phyloP scores from a whole-genome alignment of 257 asterid genomes.

The Solanum bulbocastanum region DNA sequence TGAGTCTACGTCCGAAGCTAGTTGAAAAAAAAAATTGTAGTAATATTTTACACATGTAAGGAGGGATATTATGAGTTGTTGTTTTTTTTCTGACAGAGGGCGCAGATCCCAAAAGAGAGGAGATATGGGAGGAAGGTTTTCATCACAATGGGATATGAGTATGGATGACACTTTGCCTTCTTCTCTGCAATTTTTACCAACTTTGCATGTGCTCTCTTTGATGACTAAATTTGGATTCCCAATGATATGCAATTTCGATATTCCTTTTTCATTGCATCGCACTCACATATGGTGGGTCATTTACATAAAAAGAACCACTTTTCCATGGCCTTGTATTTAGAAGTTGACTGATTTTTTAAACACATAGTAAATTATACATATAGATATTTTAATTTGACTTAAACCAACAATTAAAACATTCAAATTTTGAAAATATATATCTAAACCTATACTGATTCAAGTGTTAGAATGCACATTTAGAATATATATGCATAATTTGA shows the following conservation, averaged over 20 bases:
- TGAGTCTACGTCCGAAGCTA: background rate
- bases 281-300: background rate
- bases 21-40: background rate
- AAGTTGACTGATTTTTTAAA: background rate
- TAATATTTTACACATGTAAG: background rate
- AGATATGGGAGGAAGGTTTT: background rate
- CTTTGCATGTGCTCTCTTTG: slow-evolving; percentile 2
- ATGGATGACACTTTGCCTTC: background rate
- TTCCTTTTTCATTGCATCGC: background rate
- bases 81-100: background rate
- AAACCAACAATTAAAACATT: background rate
- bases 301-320: background rate
- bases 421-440: background rate
- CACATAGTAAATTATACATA: background rate
- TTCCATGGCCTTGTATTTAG: background rate
- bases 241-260: background rate
- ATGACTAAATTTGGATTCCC: background rate
- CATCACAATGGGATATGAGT: background rate
- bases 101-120: background rate
- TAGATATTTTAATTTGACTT: background rate
- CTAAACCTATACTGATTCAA: background rate
- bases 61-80: background rate
- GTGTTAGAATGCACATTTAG: background rate
- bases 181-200: background rate
- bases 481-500: background rate